Percentiles rank a stretch among this genome's conserved stretches.
Conservation (phyloP, 331 rosid species). For the Pyrus hybrid region DNA sequence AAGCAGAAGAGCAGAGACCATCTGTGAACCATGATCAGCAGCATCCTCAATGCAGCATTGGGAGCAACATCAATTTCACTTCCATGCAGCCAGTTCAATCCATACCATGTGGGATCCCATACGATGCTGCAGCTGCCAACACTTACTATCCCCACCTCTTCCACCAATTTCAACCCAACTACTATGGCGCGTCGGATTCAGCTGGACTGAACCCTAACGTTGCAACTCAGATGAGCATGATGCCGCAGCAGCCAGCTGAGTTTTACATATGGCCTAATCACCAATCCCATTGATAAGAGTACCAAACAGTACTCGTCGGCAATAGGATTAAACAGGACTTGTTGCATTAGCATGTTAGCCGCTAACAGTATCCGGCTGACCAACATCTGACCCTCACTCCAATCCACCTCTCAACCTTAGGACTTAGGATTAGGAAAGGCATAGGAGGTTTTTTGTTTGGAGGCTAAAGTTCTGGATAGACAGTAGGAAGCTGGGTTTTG, state of each 20-base stretch:
- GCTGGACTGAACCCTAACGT: constrained; percentile 14
- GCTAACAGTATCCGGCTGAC: constrained; percentile 59
- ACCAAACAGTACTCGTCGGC: not conserved
- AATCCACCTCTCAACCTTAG: constrained; percentile 26
- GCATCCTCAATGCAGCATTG: constrained; percentile 27
- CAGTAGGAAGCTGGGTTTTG: constrained; percentile 37
- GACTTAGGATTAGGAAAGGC: constrained; percentile 17
- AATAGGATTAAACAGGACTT: not conserved
- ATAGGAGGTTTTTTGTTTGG: constrained; percentile 40
- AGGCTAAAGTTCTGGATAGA: constrained; percentile 23
- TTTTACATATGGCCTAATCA: constrained; percentile 73
- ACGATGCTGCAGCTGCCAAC: constrained; percentile 29
- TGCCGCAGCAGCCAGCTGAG: constrained; percentile 49
- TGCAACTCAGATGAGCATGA: constrained; percentile 19
- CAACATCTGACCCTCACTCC: constrained; percentile 34
- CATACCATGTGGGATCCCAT: constrained; percentile 63
- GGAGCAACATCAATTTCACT: constrained; percentile 50
- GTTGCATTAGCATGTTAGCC: constrained; percentile 1
- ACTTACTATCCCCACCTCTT: constrained; percentile 52
- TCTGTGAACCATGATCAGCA: constrained; percentile 27
- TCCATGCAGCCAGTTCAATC: constrained; percentile 46
- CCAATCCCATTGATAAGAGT: constrained; percentile 45
- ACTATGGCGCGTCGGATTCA: constrained; percentile 26
- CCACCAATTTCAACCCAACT: constrained; percentile 51
- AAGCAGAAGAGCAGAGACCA: constrained; percentile 59